phyloP scores from a whole-genome alignment of 2,329 filamentous ascomycete species.

The Xylaria polymorpha region DNA sequence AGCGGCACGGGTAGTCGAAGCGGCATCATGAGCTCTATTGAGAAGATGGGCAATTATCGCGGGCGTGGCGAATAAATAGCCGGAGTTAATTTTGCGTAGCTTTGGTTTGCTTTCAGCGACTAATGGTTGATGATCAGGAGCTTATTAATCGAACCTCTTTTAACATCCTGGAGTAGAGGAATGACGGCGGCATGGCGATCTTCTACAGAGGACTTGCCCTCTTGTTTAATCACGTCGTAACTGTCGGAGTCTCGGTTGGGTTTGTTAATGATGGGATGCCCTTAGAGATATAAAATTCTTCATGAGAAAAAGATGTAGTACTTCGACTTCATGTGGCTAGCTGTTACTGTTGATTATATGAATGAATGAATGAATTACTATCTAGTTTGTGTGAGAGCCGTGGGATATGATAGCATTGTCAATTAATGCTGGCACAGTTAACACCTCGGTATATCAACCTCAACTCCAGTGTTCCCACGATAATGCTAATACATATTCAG shows the following conservation, averaged over 20 bases:
- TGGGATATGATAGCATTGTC: not conserved
- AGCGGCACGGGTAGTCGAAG: conserved; percentile 66
- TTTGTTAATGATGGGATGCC: conserved; percentile 32
- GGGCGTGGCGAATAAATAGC: conserved; percentile 51
- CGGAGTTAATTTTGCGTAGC: not conserved
- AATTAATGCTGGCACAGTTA: not conserved
- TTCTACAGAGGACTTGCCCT: conserved; percentile 23
- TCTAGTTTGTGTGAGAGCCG: too few relatives aligned
- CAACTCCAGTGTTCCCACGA: not conserved
- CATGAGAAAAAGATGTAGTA: conserved; percentile 16
- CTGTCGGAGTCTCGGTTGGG: conserved; percentile 33
- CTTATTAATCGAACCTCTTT: conserved; percentile 13
- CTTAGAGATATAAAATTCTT: conserved; percentile 28
- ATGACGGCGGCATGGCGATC: conserved; percentile 23
- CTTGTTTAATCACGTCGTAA: conserved; percentile 20
- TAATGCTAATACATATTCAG: not conserved
- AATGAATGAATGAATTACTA: not conserved
- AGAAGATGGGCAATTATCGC: conserved; percentile 81
- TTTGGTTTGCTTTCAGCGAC: conserved; percentile 20
- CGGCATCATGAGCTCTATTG: conserved; percentile 85
- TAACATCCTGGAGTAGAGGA: conserved; percentile 26
- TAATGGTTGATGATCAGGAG: not conserved
- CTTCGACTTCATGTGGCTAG: not conserved
- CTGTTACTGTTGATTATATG: not conserved
- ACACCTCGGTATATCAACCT: not conserved